A percentile compares a stretch with the other conserved stretches of the same genome.
phyloP scores from a whole-genome alignment of 306 rosid genomes.

The Heteromeles arbutifolia region DNA sequence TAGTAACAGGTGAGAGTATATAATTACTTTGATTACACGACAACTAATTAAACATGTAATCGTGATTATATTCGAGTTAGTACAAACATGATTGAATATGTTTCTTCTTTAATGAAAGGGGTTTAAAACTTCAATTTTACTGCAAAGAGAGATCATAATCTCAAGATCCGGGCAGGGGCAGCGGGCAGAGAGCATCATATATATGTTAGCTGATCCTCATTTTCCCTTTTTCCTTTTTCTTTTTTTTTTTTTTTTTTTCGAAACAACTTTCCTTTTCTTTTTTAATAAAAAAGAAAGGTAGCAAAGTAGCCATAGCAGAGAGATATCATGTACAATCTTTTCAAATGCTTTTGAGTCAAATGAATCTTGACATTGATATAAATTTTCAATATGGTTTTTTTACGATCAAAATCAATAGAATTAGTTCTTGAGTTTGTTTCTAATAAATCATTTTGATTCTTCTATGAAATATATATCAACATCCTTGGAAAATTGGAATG shows the following conservation, averaged over 20 bases:
- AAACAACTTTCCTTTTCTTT: not conserved
- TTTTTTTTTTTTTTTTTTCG: too few species aligned
- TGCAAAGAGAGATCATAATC: not conserved
- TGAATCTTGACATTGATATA: too few species aligned
- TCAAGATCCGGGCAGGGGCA: conserved; percentile 10
- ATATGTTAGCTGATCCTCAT: too few species aligned
- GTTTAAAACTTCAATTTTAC: not conserved
- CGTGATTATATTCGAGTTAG: conserved; percentile 9
- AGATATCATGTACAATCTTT: not conserved
- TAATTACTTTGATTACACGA: conserved; percentile 21
- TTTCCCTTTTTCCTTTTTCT: not conserved
- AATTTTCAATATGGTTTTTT: too few species aligned
- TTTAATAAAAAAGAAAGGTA: conserved; percentile 1
- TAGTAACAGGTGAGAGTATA: not conserved
- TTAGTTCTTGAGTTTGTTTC: too few species aligned
- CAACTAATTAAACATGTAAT: not conserved
- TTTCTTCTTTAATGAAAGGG: not conserved
- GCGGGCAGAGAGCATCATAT: conserved; percentile 3
- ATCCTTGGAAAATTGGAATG: too few species aligned
- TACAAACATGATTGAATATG: conserved; percentile 1
- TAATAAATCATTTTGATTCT: too few species aligned
- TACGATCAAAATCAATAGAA: too few species aligned
- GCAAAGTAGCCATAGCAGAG: conserved; percentile 6
- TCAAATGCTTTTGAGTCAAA: too few species aligned
- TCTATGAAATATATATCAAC: too few species aligned